Percentiles rank a stretch among this genome's conserved stretches.
phyloP scores from a whole-genome alignment of 148 eudicot genomes.

The Talinum fruticosum region DNA sequence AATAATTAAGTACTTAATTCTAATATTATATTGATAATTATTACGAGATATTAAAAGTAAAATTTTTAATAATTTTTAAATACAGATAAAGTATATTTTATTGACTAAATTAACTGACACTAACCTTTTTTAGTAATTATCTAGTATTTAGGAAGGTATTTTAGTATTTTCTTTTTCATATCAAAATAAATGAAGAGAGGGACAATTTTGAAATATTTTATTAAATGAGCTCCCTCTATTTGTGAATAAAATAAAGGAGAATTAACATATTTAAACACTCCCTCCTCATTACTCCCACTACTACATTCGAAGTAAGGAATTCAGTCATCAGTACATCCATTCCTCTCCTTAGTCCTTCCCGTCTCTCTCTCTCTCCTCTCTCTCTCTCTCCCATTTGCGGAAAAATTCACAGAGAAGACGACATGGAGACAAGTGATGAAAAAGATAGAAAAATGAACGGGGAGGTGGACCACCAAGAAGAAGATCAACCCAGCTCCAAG shows the following conservation, averaged over 20 bases:
- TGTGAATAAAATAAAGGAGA: background rate
- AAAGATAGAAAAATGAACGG: constrained; percentile 25
- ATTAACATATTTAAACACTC: background rate
- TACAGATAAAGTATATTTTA: no score
- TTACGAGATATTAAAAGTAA: no score
- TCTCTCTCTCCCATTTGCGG: background rate
- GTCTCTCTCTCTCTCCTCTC: background rate
- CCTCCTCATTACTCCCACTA: background rate
- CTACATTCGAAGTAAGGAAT: background rate
- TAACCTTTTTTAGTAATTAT: no score
- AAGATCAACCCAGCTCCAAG: constrained; percentile 7
- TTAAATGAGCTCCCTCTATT: background rate
- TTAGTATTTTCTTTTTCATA: no score
- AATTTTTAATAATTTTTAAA: no score
- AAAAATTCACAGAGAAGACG: background rate
- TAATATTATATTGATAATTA: no score
- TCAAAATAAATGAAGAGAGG: no score
- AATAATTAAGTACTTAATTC: no score
- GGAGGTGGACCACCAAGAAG: background rate
- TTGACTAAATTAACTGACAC: no score
- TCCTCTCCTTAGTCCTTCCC: background rate
- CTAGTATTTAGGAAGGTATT: no score
- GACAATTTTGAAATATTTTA: no score
- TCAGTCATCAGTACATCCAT: background rate
- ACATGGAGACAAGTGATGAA: constrained; percentile 36